Evolutionary conservation across 2,329 filamentous ascomycete genomes (phyloP), one percentile per base, ranked within the genome.

Genomic region (Epichloe sibirici): DNA sequence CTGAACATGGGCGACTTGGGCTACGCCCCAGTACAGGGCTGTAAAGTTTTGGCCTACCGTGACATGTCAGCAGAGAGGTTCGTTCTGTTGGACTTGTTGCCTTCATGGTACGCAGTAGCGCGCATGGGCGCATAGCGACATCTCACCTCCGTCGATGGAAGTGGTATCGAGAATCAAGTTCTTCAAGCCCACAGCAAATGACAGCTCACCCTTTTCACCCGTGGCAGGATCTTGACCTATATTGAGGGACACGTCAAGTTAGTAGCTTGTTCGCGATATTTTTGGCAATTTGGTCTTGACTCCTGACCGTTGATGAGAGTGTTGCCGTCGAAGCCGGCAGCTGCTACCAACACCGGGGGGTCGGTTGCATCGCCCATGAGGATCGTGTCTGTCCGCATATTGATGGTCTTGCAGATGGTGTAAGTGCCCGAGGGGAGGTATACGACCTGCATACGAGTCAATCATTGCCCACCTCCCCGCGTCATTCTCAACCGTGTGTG

Each of bases 321-420:
- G 35, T 65, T 56, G 8, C 64, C 62, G 38, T 57, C 61, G 55
- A 71, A 72, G 17, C 61, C 62, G 9, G 65, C 54, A 15, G 68
- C 65, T 12, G 70, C 69, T 58, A 71, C 72, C 53, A 74, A 63
- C 11, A 66, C 62, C 3, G 71, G 71, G 70, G 70, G 71, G 37
- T 72, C 63, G 4, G 66, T 71, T 2, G 71, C 65, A 54, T 74
- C 71, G n/a, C 71, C 71, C 67, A 74, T 72, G 45, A 74, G 56
- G 37, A 74, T 67, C 5, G 71, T 74, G 46, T 72, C 71, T 0
- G 71, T 72, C 51, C 70, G 69, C 66, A 73, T 68, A 4, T 58
- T 49, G 37, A 74, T 68, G 1, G 71, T 72, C 46, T 64, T 49
- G 52, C 59, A 63, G 49, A 74, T 60, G 39, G 62, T 59, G 55